Evolutionary conservation across 1,284 basidiomycete genomes (phyloP).

Genomic region (Peniophora sp.): DNA sequence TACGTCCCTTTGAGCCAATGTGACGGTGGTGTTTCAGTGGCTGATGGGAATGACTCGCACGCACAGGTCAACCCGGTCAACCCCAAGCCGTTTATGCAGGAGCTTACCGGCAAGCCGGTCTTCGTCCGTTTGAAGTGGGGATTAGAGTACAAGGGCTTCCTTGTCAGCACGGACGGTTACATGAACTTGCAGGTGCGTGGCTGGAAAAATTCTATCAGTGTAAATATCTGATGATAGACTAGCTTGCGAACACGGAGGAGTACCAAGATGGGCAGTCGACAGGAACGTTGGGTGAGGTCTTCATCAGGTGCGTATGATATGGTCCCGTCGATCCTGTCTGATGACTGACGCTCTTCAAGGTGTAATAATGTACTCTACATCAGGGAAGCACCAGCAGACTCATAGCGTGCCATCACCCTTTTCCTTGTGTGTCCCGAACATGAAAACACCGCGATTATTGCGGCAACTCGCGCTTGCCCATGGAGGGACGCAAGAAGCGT

Average conservation of each 20-base stretch:
- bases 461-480: no score
- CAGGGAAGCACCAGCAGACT: conserved; percentile 59
- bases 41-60: conserved; percentile 1
- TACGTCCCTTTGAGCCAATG: conserved; percentile 22
- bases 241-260: conserved; percentile 97
- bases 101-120: conserved; percentile 95
- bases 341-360: conserved; percentile 21
- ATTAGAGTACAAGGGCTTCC: conserved; percentile 97
- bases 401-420: neutral
- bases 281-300: conserved; percentile 95
- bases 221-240: conserved; percentile 4
- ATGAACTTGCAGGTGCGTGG: conserved; percentile 93
- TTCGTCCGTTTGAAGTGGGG: conserved; percentile 98
- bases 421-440: no score
- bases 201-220: conserved; percentile 4
- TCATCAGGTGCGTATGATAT: conserved; percentile 71
- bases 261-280: conserved; percentile 95
- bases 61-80: conserved; percentile 86
- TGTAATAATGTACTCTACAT: conserved; percentile 94
- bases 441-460: no score
- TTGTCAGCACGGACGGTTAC: conserved; percentile 97
- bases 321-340: conserved; percentile 5
- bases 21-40: conserved; percentile 14
- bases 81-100: conserved; percentile 98
- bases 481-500: no score